Evolutionary conservation across 495 filamentous ascomycete species (phyloP).

Genomic region (Hypoxylon lenormandii): DNA sequence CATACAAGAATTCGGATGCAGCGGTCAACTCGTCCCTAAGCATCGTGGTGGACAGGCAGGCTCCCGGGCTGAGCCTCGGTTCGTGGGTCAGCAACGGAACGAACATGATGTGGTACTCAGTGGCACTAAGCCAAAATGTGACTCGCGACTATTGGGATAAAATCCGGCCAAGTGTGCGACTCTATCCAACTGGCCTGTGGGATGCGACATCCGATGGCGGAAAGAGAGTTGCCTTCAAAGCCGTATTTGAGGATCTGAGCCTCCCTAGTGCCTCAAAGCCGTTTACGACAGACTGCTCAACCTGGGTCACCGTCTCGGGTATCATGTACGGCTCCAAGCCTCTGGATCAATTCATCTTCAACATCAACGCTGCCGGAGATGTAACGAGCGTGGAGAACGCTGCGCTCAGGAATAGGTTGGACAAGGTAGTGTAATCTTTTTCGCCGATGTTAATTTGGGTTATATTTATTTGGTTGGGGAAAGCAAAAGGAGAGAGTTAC

Average conservation of each 20-base stretch:
- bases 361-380: slow-evolving; percentile 51
- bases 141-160: slow-evolving; percentile 38
- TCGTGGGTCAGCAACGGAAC: slow-evolving; percentile 66
- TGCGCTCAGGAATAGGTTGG: slow-evolving; percentile 53
- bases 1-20: slow-evolving; percentile 49
- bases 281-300: slow-evolving; percentile 55
- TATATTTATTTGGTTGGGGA: too few species aligned
- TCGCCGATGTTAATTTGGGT: not conserved
- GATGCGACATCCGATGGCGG: slow-evolving; percentile 48
- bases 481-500: too few species aligned
- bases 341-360: slow-evolving; percentile 60
- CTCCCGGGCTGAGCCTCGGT: slow-evolving; percentile 59
- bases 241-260: slow-evolving; percentile 56
- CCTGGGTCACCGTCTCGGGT: slow-evolving; percentile 55
- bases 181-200: slow-evolving; percentile 60
- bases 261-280: slow-evolving; percentile 33
- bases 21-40: slow-evolving; percentile 57
- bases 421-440: slow-evolving; percentile 44
- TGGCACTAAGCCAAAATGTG: slow-evolving; percentile 51
- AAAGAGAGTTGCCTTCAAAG: slow-evolving; percentile 55
- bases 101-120: slow-evolving; percentile 52
- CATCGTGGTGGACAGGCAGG: slow-evolving; percentile 51
- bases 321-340: slow-evolving; percentile 55
- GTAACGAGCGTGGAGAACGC: slow-evolving; percentile 56
- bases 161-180: slow-evolving; percentile 47